Evolutionary conservation across 164 flowering plant genomes (phyloP).

Genomic region (Warburgia ugandensis): DNA sequence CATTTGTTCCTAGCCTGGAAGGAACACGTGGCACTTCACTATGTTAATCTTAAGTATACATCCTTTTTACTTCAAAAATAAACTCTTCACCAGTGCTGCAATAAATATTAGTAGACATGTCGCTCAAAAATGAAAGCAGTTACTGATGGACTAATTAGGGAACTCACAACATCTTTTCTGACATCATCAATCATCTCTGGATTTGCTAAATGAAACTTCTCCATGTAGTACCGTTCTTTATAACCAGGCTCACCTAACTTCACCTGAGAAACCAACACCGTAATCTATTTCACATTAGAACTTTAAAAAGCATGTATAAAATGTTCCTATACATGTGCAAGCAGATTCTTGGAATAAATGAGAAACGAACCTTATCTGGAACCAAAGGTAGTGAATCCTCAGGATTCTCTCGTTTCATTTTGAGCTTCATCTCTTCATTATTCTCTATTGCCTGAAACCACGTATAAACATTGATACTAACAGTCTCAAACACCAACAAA

Average conservation of each 20-base stretch:
- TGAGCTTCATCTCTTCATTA: constrained; percentile 60
- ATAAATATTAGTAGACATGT: neutral
- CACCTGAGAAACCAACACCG: constrained; percentile 39
- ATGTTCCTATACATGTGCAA: neutral
- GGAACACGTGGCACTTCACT: no score
- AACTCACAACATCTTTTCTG: constrained; percentile 68
- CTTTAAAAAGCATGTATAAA: neutral
- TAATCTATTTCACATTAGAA: neutral
- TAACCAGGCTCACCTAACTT: constrained; percentile 93
- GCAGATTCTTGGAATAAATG: neutral
- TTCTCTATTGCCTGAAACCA: constrained; percentile 54
- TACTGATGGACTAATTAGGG: neutral
- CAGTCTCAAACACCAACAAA: neutral
- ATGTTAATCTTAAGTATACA: no score
- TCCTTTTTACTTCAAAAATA: no score
- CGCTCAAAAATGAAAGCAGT: neutral
- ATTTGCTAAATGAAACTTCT: constrained; percentile 53
- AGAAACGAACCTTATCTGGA: constrained; percentile 51
- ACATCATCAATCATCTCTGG: constrained; percentile 54
- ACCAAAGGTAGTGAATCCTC: constrained; percentile 35
- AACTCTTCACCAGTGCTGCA: no score
- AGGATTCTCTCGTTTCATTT: constrained; percentile 42
- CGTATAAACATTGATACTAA: neutral
- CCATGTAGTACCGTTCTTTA: constrained; percentile 81
- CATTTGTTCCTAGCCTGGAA: no score